These are phyloP conservation scores for Darksidea phi DNA, from an alignment of 495 filamentous ascomycete genomes.

Conservation along the genomic window DNA sequence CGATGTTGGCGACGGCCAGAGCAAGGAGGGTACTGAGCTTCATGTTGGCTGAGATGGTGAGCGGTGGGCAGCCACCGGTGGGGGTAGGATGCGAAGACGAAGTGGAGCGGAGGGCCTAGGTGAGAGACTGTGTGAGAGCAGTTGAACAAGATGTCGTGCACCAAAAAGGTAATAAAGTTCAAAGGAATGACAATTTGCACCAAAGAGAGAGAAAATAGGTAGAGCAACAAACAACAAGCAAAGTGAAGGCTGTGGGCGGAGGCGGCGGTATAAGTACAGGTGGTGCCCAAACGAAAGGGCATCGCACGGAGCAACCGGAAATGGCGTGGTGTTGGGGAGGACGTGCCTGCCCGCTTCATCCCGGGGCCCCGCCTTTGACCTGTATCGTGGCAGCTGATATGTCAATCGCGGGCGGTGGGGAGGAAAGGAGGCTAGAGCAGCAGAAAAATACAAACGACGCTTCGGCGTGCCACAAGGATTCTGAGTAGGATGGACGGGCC, in stretches of 20 bases:
- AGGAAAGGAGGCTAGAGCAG: no score
- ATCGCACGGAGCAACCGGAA: not conserved
- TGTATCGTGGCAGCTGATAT: no score
- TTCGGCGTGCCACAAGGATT: no score
- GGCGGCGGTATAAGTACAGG: not conserved
- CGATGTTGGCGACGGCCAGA: slow-evolving; percentile 8
- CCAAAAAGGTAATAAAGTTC: not conserved
- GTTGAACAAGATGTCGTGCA: slow-evolving; percentile 29
- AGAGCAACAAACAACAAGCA: not conserved
- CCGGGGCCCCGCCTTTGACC: not conserved
- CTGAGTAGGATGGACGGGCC: no score
- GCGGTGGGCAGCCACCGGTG: not conserved
- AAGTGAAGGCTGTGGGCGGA: slow-evolving; percentile 1
- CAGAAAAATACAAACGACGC: no score
- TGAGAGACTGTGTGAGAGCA: slow-evolving; percentile 7
- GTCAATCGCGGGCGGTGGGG: no score
- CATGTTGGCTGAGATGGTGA: slow-evolving; percentile 13
- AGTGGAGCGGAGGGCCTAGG: not conserved
- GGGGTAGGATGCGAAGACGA: not conserved
- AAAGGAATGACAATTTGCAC: slow-evolving; percentile 20
- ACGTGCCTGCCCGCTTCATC: not conserved
- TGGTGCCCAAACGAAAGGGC: not conserved
- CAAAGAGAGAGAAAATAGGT: slow-evolving; percentile 13
- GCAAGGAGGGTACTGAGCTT: slow-evolving; percentile 21
- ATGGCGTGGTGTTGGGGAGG: not conserved